Evolutionary conservation across 345 rosid genomes (phyloP), one percentile per base, ranked within the genome.

Genomic region (Rubroshorea leprosula): DNA sequence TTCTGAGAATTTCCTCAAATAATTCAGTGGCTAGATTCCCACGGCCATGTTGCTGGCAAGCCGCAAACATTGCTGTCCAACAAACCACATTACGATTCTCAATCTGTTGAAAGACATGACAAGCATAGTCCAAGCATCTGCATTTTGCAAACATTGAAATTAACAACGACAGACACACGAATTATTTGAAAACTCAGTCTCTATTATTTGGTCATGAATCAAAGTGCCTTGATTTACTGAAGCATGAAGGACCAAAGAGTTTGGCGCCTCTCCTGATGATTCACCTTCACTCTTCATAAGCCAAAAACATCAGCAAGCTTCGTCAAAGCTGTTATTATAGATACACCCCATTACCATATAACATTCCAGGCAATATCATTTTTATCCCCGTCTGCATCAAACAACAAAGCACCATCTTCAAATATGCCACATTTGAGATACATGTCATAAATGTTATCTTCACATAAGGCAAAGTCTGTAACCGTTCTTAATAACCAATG

Each of bases 71-170:
- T 1, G 78, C 73, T 23, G 76, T 73, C 81, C 81, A 73, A 55
- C 66, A 65, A 58, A 76, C 75, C 61, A 76, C 72, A 2, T 68
- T 71, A 9, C 21, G 72, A 46, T 58, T 58, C 78, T 71, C 44
- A 29, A 63, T 63, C 54, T 73, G 76, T 64, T 63, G 62, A 55
- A 73, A 79, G 2, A 69, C 66, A 13, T 3, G 24, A 55, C 12
- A 24, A 57, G 81, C 74, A 15, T 76, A 63, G 43, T 14, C 14
- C 51, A 71, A 25, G 66, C 64, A 57, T 43, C 78, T 75, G 47
- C 84, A 68, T 63, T 79, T 79, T 1, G 81, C 68, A 58, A 76
- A 71, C 81, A 74, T 78, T 29, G 71, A 72, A 58, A 79, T 76
- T 62, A 76, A 55, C 14, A 74, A 61, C 71, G 61, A 4, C 64